phyloP scores from a whole-genome alignment of 2,329 filamentous ascomycete genomes.

The Trichothecium roseum region DNA sequence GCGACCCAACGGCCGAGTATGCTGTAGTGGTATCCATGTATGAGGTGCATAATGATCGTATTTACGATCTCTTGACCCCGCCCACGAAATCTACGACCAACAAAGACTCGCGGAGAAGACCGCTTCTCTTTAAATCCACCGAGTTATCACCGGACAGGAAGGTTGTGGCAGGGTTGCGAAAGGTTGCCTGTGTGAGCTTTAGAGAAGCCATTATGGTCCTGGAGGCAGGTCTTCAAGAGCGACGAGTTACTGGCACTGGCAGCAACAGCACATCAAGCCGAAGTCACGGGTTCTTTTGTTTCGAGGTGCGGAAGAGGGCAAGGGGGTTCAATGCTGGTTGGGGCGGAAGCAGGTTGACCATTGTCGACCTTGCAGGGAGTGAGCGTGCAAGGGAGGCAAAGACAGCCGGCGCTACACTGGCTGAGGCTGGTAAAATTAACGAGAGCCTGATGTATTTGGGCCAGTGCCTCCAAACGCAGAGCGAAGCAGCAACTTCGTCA shows the following conservation, averaged over 20 bases:
- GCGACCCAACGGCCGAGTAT: conserved; percentile 60
- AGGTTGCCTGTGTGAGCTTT: conserved; percentile 75
- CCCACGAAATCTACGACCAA: conserved; percentile 47
- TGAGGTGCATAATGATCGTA: conserved; percentile 96
- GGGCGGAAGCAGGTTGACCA: conserved; percentile 69
- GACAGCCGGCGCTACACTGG: conserved; percentile 83
- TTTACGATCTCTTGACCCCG: conserved; percentile 80
- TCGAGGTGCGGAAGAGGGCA: conserved; percentile 80
- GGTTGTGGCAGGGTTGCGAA: conserved; percentile 82
- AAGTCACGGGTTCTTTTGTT: conserved; percentile 91
- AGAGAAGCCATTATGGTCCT: conserved; percentile 82
- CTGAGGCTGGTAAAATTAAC: conserved; percentile 96
- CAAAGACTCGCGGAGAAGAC: conserved; percentile 65
- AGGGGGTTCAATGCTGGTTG: conserved; percentile 39
- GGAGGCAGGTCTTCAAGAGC: conserved; percentile 78
- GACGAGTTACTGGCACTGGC: conserved; percentile 79
- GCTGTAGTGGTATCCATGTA: conserved; percentile 93
- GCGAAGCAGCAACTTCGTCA: conserved; percentile 60
- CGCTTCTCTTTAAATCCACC: conserved; percentile 84
- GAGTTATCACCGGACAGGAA: conserved; percentile 86
- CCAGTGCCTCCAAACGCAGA: conserved; percentile 93
- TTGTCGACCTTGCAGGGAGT: conserved; percentile 88
- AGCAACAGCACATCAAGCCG: conserved; percentile 88
- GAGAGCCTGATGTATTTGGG: conserved; percentile 97
- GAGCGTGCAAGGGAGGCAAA: conserved; percentile 90